Evolutionary conservation across 495 filamentous ascomycete genomes (phyloP).

Genomic region (Delitschia confertaspora): DNA sequence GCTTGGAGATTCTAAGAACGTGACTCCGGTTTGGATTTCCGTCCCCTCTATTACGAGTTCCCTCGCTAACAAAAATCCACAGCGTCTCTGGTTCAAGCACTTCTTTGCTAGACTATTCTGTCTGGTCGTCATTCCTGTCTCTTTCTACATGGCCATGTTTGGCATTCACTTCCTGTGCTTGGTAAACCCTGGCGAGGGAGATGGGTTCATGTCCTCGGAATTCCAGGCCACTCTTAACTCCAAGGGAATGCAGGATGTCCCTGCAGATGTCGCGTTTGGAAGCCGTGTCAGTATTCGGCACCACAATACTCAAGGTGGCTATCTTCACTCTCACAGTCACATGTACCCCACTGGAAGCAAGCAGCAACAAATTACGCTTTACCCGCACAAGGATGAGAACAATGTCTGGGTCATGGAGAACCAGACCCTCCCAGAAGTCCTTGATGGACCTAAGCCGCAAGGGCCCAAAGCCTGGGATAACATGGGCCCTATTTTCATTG

Average conservation of each 20-base stretch:
- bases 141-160: conserved; percentile 93
- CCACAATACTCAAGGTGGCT: conserved; percentile 93
- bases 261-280: conserved; percentile 83
- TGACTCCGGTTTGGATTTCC: conserved; percentile 54
- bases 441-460: conserved; percentile 60
- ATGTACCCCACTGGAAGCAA: conserved; percentile 98
- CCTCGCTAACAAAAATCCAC: conserved; percentile 8
- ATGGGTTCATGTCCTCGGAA: conserved; percentile 99
- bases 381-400: conserved; percentile 98
- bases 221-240: conserved; percentile 96
- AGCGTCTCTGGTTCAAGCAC: conserved; percentile 88
- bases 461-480: conserved; percentile 80
- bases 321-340: conserved; percentile 89
- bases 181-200: conserved; percentile 88
- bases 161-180: conserved; percentile 90
- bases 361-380: conserved; percentile 96
- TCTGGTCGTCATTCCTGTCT: conserved; percentile 78
- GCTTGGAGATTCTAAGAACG: conserved; percentile 75
- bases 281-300: conserved; percentile 81
- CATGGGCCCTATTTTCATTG: conserved; percentile 56
- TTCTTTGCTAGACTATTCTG: conserved; percentile 86
- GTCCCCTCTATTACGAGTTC: not conserved
- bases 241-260: conserved; percentile 90
- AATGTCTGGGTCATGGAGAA: conserved; percentile 92
- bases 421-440: conserved; percentile 78